A percentile compares a stretch with the other conserved stretches of the same genome.
Evolutionary conservation across 2,329 filamentous ascomycete genomes (phyloP).

Genomic region (Tolypocladium album): DNA sequence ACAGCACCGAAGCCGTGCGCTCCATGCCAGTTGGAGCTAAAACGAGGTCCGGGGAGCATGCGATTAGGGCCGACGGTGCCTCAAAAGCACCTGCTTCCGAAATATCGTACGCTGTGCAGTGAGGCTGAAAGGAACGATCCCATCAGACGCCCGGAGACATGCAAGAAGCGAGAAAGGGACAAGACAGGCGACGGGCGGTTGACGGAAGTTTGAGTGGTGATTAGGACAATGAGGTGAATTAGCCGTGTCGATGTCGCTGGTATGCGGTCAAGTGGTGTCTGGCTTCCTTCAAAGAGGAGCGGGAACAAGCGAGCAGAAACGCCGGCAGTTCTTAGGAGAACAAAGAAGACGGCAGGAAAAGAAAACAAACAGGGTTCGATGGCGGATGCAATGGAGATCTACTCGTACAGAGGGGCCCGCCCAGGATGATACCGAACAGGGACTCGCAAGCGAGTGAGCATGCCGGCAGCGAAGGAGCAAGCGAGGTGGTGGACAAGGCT

Average conservation of each 20-base stretch:
- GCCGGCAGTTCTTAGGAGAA: not conserved
- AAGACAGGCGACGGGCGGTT: not conserved
- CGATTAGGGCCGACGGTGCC: not conserved
- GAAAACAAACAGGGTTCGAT: not conserved
- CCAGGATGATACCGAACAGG: not conserved
- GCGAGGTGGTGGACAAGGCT: not conserved
- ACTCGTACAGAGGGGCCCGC: not conserved
- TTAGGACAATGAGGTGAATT: not conserved
- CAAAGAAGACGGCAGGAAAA: not conserved
- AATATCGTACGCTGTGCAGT: not conserved
- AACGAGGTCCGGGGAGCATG: not conserved
- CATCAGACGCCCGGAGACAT: not conserved
- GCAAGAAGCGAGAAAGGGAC: not conserved
- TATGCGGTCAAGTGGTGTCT: not conserved
- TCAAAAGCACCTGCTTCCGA: not conserved
- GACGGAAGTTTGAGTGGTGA: not conserved
- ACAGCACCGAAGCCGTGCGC: conserved; percentile 18
- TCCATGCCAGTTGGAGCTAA: conserved; percentile 10
- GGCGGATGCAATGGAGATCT: not conserved
- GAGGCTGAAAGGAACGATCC: not conserved
- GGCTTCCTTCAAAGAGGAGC: not conserved
- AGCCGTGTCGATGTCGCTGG: not conserved
- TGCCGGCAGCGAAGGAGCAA: not conserved
- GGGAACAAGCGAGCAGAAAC: not conserved
- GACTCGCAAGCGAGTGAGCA: not conserved